Conservation (phyloP, 768 basidiomycete genomes). For the Arthromyces matolae region DNA sequence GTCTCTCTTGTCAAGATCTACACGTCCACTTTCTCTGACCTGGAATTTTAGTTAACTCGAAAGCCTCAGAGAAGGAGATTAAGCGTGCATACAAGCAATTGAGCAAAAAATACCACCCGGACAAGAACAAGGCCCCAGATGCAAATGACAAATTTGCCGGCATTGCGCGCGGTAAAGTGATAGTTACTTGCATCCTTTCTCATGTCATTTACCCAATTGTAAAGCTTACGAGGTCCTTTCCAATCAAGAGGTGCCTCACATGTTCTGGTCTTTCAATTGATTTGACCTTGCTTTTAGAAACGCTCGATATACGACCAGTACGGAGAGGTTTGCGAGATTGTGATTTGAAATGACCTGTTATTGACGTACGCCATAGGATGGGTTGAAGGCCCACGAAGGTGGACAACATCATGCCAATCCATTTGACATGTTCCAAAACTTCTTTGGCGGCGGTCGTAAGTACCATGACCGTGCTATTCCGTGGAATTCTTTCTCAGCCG, state of each 20-base stretch:
- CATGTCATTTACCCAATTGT: not conserved
- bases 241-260: conserved; percentile 34
- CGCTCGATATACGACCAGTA: conserved; percentile 90
- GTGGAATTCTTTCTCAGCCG: too few relatives aligned
- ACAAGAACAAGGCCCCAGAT: conserved; percentile 86
- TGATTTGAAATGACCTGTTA: conserved; percentile 2
- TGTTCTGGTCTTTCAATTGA: too few relatives aligned
- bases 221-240: conserved; percentile 94
- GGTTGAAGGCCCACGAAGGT: conserved; percentile 85
- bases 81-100: conserved; percentile 88
- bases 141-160: conserved; percentile 88
- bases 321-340: conserved; percentile 62
- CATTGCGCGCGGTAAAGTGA: conserved; percentile 70
- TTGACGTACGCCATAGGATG: conserved; percentile 54
- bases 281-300: too few relatives aligned
- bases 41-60: conserved; percentile 49
- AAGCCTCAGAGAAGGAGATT: conserved; percentile 86
- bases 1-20: conserved; percentile 26
- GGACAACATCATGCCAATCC: conserved; percentile 84
- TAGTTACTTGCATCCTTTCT: not conserved
- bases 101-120: conserved; percentile 88
- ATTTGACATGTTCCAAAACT: conserved; percentile 90
- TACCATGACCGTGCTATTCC: too few relatives aligned
- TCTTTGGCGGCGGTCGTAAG: conserved; percentile 86
- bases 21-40: conserved; percentile 20